Evolutionary conservation across 257 asterid genomes (phyloP), one percentile per base, ranked within the genome.

Genomic region (Plectranthus barbatus): DNA sequence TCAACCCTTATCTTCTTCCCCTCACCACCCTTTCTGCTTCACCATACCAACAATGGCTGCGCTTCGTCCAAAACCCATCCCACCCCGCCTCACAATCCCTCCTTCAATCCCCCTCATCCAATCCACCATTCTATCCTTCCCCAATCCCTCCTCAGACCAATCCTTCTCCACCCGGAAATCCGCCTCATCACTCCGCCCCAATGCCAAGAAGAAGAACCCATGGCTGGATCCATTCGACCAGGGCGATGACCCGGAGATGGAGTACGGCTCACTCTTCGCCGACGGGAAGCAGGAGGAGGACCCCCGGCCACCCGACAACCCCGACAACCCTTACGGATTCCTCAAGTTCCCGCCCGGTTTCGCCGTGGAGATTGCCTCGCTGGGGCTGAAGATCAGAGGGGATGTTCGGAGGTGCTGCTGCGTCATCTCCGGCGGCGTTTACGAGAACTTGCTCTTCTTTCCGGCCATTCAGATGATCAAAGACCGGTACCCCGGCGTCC

Each of bases 361-460:
- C 67, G 52, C 70, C 0, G 95, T 87, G 13, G 95, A 90, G 77
- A 24, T 90, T 5, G 95, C 97, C 49, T 91, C 97, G 0, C 12
- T 91, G 56, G 92, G 88, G 6, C 53, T 77, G 71, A 90, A 84
- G 77, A 66, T 90, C 14, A 62, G 95, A 42, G 95, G 95, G 11
- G 95, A 90, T 66, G 95, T 90, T 19, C n/a, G 97, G 74, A 56
- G 97, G 61, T 90, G 96, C 34, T 90, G 93, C 53, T 90, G 96
- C 34, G 77, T 87, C 13, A 50, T 90, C 37, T 78, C 91, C 0
- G 97, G 97, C 21, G 97, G 96, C 1, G 93, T 87, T 52, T 90
- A 90, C 56, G 96, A 90, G 49, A 90, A 87, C 41, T 59, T 90
- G 69, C 76, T 87, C 60, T 90, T 85, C 51, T 87, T 90, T 15